These are phyloP conservation scores for Rosa rugosa DNA, from an alignment of 306 rosid species.

Conservation along the genomic window DNA sequence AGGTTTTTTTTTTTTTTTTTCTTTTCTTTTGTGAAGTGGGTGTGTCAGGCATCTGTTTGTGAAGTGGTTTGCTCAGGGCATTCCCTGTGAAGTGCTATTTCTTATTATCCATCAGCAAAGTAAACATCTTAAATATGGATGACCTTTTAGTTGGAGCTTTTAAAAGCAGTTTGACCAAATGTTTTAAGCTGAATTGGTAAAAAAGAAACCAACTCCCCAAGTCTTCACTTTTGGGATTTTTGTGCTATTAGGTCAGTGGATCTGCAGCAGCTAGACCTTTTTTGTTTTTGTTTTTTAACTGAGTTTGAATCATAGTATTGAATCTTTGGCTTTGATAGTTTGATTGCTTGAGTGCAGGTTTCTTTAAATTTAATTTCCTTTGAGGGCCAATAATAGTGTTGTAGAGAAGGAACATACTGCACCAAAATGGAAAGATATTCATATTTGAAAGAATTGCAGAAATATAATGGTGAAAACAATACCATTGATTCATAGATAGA, in stretches of 20 bases:
- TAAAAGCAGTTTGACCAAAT: constrained; percentile 12
- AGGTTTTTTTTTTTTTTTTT: not conserved
- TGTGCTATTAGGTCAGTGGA: not conserved
- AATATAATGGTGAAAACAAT: not conserved
- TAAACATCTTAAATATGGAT: not conserved
- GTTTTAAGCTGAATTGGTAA: not conserved
- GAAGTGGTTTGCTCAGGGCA: constrained; percentile 12
- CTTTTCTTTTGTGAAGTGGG: not conserved
- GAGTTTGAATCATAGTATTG: not conserved
- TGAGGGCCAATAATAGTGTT: not conserved
- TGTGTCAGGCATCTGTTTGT: not conserved
- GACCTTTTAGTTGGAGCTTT: not conserved
- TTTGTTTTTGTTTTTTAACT: not conserved
- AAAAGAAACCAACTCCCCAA: constrained; percentile 4
- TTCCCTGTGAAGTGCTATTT: not conserved
- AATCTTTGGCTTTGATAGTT: not conserved
- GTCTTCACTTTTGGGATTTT: not conserved
- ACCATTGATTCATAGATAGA: not conserved
- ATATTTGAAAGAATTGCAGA: not conserved
- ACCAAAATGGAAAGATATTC: not conserved
- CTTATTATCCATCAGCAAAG: not conserved
- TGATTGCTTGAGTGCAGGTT: not conserved
- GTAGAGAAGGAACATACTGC: not conserved
- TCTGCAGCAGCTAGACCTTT: not conserved
- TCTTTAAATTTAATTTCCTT: not conserved